Percentiles rank a stretch among this genome's conserved stretches.
Conservation (phyloP, 192 early-diverging fungal species). For the Helicostylum pulchrum region DNA sequence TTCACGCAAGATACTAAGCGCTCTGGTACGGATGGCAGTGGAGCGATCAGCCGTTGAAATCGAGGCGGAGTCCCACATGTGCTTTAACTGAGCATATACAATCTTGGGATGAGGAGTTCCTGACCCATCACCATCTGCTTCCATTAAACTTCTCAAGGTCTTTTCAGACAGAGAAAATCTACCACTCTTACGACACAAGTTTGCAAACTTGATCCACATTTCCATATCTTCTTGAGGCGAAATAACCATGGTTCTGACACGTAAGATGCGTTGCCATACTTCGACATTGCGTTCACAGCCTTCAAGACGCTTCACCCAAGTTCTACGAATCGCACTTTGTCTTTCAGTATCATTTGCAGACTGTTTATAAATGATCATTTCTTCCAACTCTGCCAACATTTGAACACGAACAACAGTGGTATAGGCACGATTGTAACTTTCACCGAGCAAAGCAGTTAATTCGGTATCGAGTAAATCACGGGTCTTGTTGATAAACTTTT, state of each 20-base stretch:
- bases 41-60: slow-evolving; percentile 15
- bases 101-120: slow-evolving; percentile 63
- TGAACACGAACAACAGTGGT: slow-evolving; percentile 85
- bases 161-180: slow-evolving; percentile 78
- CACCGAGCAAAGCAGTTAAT: slow-evolving; percentile 81
- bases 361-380: slow-evolving; percentile 90
- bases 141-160: slow-evolving; percentile 69
- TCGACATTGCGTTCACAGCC: slow-evolving; percentile 92
- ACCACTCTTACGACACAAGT: slow-evolving; percentile 87
- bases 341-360: slow-evolving; percentile 75
- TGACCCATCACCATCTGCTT: slow-evolving; percentile 45
- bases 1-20: slow-evolving; percentile 71
- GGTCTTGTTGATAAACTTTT: slow-evolving; percentile 73
- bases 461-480: slow-evolving; percentile 82
- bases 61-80: slow-evolving; percentile 68
- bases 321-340: slow-evolving; percentile 68
- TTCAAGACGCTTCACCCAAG: slow-evolving; percentile 86
- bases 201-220: slow-evolving; percentile 94
- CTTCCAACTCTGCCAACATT: slow-evolving; percentile 97
- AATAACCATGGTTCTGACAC: slow-evolving; percentile 84
- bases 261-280: slow-evolving; percentile 90
- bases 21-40: slow-evolving; percentile 53
- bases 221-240: slow-evolving; percentile 91
- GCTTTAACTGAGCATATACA: slow-evolving; percentile 90
- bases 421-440: slow-evolving; percentile 94